These are phyloP conservation scores for Aphanocladium album DNA, from an alignment of 2,329 filamentous ascomycete species.

Conservation along the genomic window DNA sequence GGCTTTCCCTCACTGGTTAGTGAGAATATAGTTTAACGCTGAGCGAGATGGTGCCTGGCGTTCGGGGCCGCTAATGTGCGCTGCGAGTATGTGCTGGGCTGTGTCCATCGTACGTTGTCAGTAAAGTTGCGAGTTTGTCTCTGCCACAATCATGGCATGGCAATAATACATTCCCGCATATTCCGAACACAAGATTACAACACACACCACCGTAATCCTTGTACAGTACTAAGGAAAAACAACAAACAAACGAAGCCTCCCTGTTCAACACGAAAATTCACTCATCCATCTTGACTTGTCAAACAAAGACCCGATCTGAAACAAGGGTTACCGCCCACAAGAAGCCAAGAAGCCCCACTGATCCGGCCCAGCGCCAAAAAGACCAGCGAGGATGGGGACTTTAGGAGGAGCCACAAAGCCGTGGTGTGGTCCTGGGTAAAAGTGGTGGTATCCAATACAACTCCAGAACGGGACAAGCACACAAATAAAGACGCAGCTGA, in stretches of 20 bases:
- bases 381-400: not conserved
- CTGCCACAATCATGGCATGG: too few relatives aligned
- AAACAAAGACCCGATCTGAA: slow-evolving; percentile 10
- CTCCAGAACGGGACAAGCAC: not conserved
- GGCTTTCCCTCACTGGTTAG: not conserved
- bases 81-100: too few relatives aligned
- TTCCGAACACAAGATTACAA: not conserved
- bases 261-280: not conserved
- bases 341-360: not conserved
- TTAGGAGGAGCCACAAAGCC: too few relatives aligned
- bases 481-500: not conserved
- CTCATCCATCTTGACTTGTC: not conserved
- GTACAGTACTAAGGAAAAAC: too few relatives aligned
- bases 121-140: not conserved
- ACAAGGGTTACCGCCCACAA: slow-evolving; percentile 8
- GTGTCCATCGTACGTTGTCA: not conserved
- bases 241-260: too few relatives aligned
- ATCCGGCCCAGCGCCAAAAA: slow-evolving; percentile 2
- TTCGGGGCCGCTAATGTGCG: not conserved
- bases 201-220: not conserved
- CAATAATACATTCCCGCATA: not conserved
- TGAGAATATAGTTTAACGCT: not conserved
- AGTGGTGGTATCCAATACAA: not conserved
- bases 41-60: not conserved
- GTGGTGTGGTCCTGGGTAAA: too few relatives aligned